Evolutionary conservation across 1,284 basidiomycete genomes (phyloP), one percentile per base, ranked within the genome.

Genomic region (Ustilago nuda): DNA sequence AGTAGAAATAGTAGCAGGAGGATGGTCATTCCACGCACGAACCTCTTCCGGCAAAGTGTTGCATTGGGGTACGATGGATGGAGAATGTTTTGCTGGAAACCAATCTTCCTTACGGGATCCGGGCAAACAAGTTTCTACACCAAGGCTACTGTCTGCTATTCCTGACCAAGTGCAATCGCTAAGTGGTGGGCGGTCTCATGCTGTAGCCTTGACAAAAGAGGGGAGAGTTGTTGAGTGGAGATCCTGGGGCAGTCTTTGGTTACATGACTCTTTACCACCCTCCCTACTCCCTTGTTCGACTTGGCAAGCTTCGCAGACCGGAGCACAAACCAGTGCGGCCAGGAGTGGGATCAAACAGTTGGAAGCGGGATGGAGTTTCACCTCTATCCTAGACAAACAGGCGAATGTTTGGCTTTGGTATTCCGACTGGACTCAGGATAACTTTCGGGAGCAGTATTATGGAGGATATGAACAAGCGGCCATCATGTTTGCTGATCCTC

Each of bases 141-240:
- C 74, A 0, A 19, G 37, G 9, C 43, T 66, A n/a, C 15, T 77
- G 36, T 11, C 68, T 3, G 51, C 13, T 30, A 41, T 77, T 2
- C 62, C 76, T 6, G 19, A 19, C 1, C 15, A 50, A 13, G 46
- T 79, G 17, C 19, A 55, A 11, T 54, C 68, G 52, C 82, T 81
- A 4, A 57, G 61, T 2, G 92, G 91, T 81, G 93, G 92, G 54
- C 88, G 93, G 64, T 83, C 91, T 39, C 92, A 93, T 82, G 89
- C 90, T 5, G 89, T 90, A n/a, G 89, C 89, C 33, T 87, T 94
- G 4, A 63, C 74, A 12, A 4, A 56, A 9, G 56, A 74, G 12
- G 51, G 56, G 5, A 48, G 64, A 4, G n/a, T 81, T 3, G 51
- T 81, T 4, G 79, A 81, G 41, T 81, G 77, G 79, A 52, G 58